Base-by-base conservation (phyloP, 495 filamentous ascomycete genomes). In the Podospora australis region DNA sequence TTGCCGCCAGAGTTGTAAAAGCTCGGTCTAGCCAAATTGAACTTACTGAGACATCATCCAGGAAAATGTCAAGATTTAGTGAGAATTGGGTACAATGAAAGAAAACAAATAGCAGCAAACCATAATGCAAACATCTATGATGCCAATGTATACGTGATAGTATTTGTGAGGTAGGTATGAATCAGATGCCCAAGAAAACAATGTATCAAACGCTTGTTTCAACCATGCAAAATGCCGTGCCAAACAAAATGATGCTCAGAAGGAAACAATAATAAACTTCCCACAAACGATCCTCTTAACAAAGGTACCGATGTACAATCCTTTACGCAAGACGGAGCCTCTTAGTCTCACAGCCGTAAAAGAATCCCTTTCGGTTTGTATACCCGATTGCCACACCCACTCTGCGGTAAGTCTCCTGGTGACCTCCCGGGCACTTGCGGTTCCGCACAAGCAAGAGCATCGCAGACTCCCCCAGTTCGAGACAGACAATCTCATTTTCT, bases 401-500 rank as follows among this genome's bases (percentile, higher is more conserved):
- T 3, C 60, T 53, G 10, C 49, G 41, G 20, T 55, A 64, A 0
- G 41, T 20, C 7, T 59, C 51, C 1, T 26, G 26, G 2, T 47
- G 39, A 2, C 35, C 46, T 5, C 17, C 10, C 17, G 4, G 11
- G 17, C 4, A 7, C 34, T 17, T 19, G 17, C 7, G 8, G 20
- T 20, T 22, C 1, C 48, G 50, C 1, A 54, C 34, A 16, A 65
- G 54, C 41, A 65, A 42, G 6, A 65, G 54, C 62, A 65, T 65
- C 0, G 59, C 62, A n/a, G 44, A 39, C 32, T 63, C 59, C n/a
- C 62, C 62, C 7, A 65, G 39, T 32, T 65, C 62, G 9, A 65
- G 52, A 32, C 59, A 62, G 39, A 60, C 36, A 11, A 65, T 30
- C 11, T 60, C 56, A 11, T 44, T 56, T 44, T 65, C 62, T 3